Evolutionary conservation across 1,139 yeast genomes (phyloP).

Genomic region (Saccharomyces pastorianus): DNA sequence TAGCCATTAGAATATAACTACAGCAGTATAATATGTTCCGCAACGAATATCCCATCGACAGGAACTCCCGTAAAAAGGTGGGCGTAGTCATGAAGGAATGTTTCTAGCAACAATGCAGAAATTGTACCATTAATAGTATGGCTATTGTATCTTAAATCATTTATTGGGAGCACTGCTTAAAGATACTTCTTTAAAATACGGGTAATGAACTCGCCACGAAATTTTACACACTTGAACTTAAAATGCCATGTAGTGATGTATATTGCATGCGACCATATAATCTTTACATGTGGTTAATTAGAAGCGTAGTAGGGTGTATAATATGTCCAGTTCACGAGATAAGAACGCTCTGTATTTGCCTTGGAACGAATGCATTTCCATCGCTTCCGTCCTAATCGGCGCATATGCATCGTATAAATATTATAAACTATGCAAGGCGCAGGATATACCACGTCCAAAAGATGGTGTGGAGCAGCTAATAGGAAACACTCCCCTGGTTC

Average conservation of each 20-base stretch:
- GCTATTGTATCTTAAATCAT: too few relatives aligned
- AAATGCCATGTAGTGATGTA: neutral
- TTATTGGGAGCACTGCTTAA: too few relatives aligned
- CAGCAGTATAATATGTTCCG: neutral
- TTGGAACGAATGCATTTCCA: neutral
- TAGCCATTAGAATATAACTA: neutral
- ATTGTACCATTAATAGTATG: neutral
- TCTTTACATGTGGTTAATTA: neutral
- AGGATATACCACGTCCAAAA: neutral
- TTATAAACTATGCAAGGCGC: neutral
- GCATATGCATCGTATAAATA: neutral
- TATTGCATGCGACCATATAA: too few relatives aligned
- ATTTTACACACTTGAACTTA: too few relatives aligned
- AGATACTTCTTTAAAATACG: too few relatives aligned
- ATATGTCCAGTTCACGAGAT: neutral
- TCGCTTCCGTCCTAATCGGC: neutral
- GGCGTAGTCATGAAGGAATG: neutral
- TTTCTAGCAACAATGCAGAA: neutral
- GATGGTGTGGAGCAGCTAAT: conserved; percentile 55
- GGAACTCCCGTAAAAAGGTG: neutral
- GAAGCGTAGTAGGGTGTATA: neutral
- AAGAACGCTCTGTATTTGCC: neutral
- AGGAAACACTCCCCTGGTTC: conserved; percentile 86
- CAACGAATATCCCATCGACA: neutral
- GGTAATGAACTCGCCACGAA: too few relatives aligned